Percentiles rank a stretch among this genome's conserved stretches.
These are phyloP conservation scores for Tricholoma sp. DNA, from an alignment of 768 basidiomycete species.

Conservation along the genomic window DNA sequence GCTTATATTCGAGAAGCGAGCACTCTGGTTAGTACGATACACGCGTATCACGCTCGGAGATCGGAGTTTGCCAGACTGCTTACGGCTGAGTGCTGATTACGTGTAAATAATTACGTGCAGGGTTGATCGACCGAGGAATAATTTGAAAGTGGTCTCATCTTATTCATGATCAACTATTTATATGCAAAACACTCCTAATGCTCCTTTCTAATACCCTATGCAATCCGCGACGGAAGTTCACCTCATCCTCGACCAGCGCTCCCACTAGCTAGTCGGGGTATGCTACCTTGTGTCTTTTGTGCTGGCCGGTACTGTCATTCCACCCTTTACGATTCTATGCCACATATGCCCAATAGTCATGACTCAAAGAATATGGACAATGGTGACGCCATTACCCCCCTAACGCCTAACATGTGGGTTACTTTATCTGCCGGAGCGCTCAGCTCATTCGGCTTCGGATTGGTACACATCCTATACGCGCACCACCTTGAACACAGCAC, in stretches of 20 bases:
- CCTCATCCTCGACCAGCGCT: background rate
- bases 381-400: conserved; percentile 1
- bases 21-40: too few relatives aligned
- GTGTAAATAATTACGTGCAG: background rate
- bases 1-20: too few relatives aligned
- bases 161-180: background rate
- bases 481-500: background rate
- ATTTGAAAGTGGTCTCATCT: background rate
- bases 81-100: too few relatives aligned
- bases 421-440: conserved; percentile 19
- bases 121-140: background rate
- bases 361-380: background rate
- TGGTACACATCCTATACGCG: conserved; percentile 24
- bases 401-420: conserved; percentile 9
- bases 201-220: background rate
- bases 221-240: background rate
- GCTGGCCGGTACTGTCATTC: background rate
- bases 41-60: too few relatives aligned
- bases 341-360: background rate
- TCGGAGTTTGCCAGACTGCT: background rate
- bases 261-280: background rate
- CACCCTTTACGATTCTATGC: background rate
- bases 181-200: background rate
- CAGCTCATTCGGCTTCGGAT: conserved; percentile 28
- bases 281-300: background rate